These are phyloP conservation scores for Capsicum chinense DNA, from an alignment of 257 asterid genomes.

Conservation along the genomic window DNA sequence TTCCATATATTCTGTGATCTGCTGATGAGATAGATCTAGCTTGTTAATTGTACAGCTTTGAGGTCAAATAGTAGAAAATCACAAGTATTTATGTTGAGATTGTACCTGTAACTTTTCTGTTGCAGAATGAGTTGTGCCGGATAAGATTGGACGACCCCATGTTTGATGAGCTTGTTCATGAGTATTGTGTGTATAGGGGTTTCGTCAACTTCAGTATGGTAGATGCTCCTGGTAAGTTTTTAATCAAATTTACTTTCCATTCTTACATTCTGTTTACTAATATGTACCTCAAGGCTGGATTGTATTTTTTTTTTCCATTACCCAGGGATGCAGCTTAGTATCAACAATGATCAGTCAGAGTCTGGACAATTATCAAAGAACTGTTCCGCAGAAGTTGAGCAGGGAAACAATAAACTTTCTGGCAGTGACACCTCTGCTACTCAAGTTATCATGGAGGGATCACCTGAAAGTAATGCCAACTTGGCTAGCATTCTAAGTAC, in stretches of 20 bases:
- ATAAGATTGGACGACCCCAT: constrained; percentile 69
- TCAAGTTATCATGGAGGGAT: constrained; percentile 51
- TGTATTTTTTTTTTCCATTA: constrained; percentile 32
- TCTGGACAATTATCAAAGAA: constrained; percentile 55
- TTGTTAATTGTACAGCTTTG: constrained; percentile 18
- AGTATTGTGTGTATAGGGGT: constrained; percentile 93
- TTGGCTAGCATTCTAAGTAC: constrained; percentile 47
- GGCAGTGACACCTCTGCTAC: constrained; percentile 58
- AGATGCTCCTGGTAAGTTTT: constrained; percentile 50
- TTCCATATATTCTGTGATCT: not conserved
- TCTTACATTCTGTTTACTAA: not conserved
- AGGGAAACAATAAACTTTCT: constrained; percentile 39
- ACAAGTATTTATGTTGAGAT: not conserved
- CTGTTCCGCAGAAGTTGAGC: constrained; percentile 43
- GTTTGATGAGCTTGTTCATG: constrained; percentile 91
- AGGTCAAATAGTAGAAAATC: not conserved
- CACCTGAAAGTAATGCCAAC: constrained; percentile 50
- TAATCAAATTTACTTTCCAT: not conserved
- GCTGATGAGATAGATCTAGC: constrained; percentile 19
- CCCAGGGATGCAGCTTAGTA: constrained; percentile 50
- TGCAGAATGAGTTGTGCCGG: constrained; percentile 94
- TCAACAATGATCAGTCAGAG: constrained; percentile 49
- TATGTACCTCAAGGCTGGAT: not conserved
- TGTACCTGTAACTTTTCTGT: constrained; percentile 36
- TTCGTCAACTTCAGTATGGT: constrained; percentile 60